Conservation (phyloP, 208 protist species). For the Leptomonas pyrrhocoris region DNA sequence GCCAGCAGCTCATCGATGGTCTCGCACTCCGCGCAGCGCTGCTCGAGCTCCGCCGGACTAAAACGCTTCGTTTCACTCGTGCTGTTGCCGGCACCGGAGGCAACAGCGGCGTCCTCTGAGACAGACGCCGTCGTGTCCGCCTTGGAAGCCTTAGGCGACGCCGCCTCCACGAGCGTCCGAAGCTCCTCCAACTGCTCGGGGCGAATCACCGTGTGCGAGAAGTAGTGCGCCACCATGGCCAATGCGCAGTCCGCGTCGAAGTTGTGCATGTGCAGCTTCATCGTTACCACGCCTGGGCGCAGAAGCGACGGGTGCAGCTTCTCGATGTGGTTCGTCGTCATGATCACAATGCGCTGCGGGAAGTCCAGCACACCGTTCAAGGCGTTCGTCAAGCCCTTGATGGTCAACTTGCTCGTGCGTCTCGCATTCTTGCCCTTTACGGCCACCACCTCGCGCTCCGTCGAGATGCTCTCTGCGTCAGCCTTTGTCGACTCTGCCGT, state of each 20-base stretch:
- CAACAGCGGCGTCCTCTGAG: not conserved
- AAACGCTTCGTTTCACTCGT: conserved; percentile 29
- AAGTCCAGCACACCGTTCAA: conserved; percentile 92
- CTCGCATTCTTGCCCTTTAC: conserved; percentile 25
- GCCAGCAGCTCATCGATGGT: conserved; percentile 68
- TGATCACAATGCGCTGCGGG: conserved; percentile 91
- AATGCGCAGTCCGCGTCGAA: conserved; percentile 68
- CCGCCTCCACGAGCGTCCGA: conserved; percentile 17
- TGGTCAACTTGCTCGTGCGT: conserved; percentile 19
- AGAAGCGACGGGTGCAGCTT: conserved; percentile 85
- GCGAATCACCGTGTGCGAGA: conserved; percentile 30
- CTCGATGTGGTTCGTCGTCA: conserved; percentile 96
- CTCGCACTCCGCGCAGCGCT: conserved; percentile 85
- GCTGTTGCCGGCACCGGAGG: not conserved
- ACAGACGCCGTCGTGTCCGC: conserved; percentile 6
- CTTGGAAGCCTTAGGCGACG: conserved; percentile 20
- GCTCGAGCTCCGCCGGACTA: conserved; percentile 88
- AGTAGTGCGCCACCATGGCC: conserved; percentile 87
- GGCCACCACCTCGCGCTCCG: conserved; percentile 25
- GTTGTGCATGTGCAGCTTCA: conserved; percentile 89
- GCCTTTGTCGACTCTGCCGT: not conserved
- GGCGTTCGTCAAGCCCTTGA: conserved; percentile 93
- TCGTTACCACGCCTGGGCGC: conserved; percentile 88
- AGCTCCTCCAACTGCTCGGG: conserved; percentile 31
- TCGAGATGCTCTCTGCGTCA: conserved; percentile 5